Base-by-base conservation (phyloP, 2,329 filamentous ascomycete genomes). In the Pseudocercospora fijiensis region DNA sequence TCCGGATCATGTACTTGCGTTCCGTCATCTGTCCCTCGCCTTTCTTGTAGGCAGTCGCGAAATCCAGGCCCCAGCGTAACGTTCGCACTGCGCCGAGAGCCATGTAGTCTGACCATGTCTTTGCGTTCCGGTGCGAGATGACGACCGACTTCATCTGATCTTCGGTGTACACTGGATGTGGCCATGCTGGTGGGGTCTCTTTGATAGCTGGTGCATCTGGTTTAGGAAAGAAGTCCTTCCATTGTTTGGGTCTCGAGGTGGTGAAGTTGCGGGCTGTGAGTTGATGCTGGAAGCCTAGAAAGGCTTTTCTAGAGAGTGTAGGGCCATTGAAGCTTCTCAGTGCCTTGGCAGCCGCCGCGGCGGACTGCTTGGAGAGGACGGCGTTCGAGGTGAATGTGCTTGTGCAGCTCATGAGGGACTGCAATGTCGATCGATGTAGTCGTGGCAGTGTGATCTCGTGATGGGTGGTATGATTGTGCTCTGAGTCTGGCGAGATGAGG, bases 1-100 rank as follows among this genome's bases (percentile, higher is more conserved):
- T 72, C 6, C 94, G 86, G 56, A 90, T 86, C 71, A 97, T 83
- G 89, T 95, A 99, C 79, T 98, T 95, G 4, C 88, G 82, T 76
- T 96, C 93, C 0, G 86, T 95, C 82, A 91, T 91, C 62, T 85
- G 0, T 85, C 87, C 7, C 86, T 85, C 64, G 74, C 75, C 51
- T 61, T 77, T 76, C 18, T 86, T 87, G 70, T 92, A 90, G 11
- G 92, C 92, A 0, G 93, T 96, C 16, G 84, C 90, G 37, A 88
- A 79, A 75, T 98, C 94, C 79, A 96, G 91, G 9, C 87, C 87
- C 83, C 86, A 94, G 57, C 94, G 85, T 43, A 92, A 84, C 22
- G 92, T 69, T 6, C 90, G 86, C 56, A 97, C 89, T 67, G 91
- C 86, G 63, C 85, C 84, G 74, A 95, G 88, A 2, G 95, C 95